Conservation (phyloP, 257 asterid genomes). For the Solanum peruvianum region DNA sequence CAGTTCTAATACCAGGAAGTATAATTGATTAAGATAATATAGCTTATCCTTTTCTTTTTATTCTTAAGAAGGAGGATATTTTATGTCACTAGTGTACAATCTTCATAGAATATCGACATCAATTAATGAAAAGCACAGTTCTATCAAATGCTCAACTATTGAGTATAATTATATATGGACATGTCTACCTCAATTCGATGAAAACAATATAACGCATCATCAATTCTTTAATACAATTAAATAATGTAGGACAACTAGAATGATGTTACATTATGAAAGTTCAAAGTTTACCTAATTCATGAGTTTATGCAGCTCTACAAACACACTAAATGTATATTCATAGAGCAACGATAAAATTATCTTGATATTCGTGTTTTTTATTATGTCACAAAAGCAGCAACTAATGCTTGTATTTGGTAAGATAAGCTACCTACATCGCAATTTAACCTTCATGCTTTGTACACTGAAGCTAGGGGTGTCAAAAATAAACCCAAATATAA, state of each 20-base stretch:
- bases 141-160: neutral
- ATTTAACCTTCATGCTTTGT: neutral
- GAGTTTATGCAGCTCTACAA: neutral
- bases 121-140: neutral
- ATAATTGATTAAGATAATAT: neutral
- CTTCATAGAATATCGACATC: neutral
- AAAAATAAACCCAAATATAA: no score
- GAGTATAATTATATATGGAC: neutral
- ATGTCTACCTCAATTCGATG: neutral
- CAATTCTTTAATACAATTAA: neutral
- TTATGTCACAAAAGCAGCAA: neutral
- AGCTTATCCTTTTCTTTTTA: neutral
- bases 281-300: neutral
- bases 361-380: no score
- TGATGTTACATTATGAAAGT: neutral
- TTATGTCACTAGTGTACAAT: neutral
- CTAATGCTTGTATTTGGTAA: no score
- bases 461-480: no score
- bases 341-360: neutral
- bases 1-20: accelerated
- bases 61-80: neutral
- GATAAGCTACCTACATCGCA: neutral
- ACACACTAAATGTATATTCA: neutral
- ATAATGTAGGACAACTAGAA: neutral
- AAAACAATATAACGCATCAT: neutral